Evolutionary conservation across 257 asterid species (phyloP).

Genomic region (Echium plantagineum): DNA sequence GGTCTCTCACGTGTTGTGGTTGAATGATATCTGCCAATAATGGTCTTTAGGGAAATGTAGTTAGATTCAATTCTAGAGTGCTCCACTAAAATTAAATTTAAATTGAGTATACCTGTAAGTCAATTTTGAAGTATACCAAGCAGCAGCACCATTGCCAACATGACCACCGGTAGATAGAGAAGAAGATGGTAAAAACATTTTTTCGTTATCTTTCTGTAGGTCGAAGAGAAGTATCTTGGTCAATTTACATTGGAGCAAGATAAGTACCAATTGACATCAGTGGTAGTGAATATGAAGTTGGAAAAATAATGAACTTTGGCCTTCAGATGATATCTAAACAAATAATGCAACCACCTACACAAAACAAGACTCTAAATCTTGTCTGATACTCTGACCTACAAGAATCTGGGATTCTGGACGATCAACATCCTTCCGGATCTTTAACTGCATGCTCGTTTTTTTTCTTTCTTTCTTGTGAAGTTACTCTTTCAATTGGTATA

Average conservation of each 20-base stretch:
- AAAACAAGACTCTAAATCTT: too few relatives aligned
- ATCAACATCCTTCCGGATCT: too few relatives aligned
- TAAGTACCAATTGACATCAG: too few relatives aligned
- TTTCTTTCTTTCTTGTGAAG: too few relatives aligned
- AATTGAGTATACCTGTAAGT: slow-evolving; percentile 28
- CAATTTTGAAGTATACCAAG: slow-evolving; percentile 24
- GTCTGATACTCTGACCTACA: too few relatives aligned
- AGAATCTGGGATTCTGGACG: too few relatives aligned
- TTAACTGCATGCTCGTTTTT: too few relatives aligned
- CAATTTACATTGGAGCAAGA: background rate
- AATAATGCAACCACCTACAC: background rate
- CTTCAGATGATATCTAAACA: background rate
- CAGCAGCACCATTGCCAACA: background rate
- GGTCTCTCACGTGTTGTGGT: slow-evolving; percentile 33
- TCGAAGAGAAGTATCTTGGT: background rate
- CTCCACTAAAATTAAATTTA: background rate
- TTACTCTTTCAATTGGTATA: too few relatives aligned
- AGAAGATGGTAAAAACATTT: slow-evolving; percentile 15
- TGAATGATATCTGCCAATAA: slow-evolving; percentile 49
- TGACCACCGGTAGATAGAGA: slow-evolving; percentile 14
- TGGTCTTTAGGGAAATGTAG: slow-evolving; percentile 15
- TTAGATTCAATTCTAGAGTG: background rate
- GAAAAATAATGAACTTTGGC: background rate
- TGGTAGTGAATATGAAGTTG: background rate
- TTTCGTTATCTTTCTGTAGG: background rate